Evolutionary conservation across 1,284 basidiomycete species (phyloP).

Genomic region (Vanrija pseudolonga): DNA sequence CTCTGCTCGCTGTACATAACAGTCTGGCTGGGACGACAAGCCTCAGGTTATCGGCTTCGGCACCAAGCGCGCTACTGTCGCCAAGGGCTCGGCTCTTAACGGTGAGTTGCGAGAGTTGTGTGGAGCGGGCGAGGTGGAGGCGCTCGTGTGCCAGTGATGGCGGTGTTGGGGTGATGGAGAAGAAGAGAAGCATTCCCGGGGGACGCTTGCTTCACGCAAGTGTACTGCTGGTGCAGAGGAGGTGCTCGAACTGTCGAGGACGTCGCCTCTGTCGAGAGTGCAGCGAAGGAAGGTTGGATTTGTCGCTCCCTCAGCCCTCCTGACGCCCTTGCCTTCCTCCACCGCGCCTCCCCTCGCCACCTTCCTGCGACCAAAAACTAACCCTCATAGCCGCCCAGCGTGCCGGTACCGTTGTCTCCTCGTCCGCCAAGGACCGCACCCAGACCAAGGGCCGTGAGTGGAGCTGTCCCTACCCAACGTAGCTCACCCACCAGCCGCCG

Average conservation of each 20-base stretch:
- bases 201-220: no score
- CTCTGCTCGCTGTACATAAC: conserved; percentile 13
- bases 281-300: no score
- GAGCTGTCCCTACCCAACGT: neutral
- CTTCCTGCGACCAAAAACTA: neutral
- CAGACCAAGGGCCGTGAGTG: conserved; percentile 12
- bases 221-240: no score
- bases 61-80: conserved; percentile 26
- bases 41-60: conserved; percentile 41
- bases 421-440: conserved; percentile 17
- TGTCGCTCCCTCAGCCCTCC: no score
- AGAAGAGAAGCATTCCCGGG: no score
- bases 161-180: no score
- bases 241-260: no score
- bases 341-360: neutral
- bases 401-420: conserved; percentile 19
- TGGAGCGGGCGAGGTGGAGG: neutral
- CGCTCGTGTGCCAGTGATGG: no score
- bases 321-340: neutral
- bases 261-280: no score
- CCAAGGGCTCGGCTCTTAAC: conserved; percentile 34
- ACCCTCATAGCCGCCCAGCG: conserved; percentile 12
- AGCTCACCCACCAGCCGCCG: conserved; percentile 59
- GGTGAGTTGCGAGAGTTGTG: conserved; percentile 16
- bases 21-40: conserved; percentile 44